Evolutionary conservation across 2,329 filamentous ascomycete species (phyloP).

Genomic region (Trichoderma cornu-damae): DNA sequence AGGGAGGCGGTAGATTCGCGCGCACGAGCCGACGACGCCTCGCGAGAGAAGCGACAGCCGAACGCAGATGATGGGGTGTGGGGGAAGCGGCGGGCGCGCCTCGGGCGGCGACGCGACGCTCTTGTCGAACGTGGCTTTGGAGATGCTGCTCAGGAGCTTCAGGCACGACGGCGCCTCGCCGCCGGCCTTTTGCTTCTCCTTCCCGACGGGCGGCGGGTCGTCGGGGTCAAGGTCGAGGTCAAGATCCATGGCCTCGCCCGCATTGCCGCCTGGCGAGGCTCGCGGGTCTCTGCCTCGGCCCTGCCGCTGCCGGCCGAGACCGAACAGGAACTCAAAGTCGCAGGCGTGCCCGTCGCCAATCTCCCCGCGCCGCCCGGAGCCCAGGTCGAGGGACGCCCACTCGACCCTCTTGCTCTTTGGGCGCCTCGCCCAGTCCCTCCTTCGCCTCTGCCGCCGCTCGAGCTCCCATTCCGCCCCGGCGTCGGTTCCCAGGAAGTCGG

Average conservation of each 20-base stretch:
- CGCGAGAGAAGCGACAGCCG: conserved; percentile 62
- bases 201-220: neutral
- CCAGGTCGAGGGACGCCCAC: conserved; percentile 70
- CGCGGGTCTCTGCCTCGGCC: conserved; percentile 6
- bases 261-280: conserved; percentile 20
- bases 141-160: conserved; percentile 24
- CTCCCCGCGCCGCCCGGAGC: conserved; percentile 71
- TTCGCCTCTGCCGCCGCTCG: conserved; percentile 62
- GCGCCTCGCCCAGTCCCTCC: conserved; percentile 68
- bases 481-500: conserved; percentile 72
- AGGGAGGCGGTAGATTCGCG: conserved; percentile 81
- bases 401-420: conserved; percentile 77
- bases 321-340: conserved; percentile 71
- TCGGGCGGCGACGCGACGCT: conserved; percentile 24
- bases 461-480: conserved; percentile 76
- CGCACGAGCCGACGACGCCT: conserved; percentile 65
- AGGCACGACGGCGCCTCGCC: conserved; percentile 12
- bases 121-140: conserved; percentile 31
- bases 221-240: conserved; percentile 29
- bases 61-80: conserved; percentile 52
- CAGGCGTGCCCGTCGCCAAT: conserved; percentile 76
- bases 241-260: conserved; percentile 33
- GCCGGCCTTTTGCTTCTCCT: neutral
- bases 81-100: conserved; percentile 26
- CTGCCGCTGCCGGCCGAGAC: conserved; percentile 20